Evolutionary conservation across 257 asterid genomes (phyloP).

Genomic region (Plantago elongata): DNA sequence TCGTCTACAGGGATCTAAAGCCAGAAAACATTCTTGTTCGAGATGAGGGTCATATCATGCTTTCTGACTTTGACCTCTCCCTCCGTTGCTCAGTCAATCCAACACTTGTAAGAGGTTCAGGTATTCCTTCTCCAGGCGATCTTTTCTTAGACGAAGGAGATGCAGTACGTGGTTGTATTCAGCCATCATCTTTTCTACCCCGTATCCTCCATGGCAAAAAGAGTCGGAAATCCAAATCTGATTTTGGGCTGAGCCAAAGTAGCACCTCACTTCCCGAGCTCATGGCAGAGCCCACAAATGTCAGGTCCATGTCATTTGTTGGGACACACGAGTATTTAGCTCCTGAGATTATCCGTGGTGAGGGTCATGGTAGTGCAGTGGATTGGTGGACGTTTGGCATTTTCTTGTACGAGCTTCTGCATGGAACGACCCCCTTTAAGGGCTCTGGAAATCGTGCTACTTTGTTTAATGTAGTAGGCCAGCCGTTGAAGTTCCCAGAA

Average conservation of each 20-base stretch:
- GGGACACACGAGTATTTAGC: slow-evolving; percentile 56
- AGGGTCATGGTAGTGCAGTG: slow-evolving; percentile 60
- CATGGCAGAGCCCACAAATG: slow-evolving; percentile 52
- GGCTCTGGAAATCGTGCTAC: slow-evolving; percentile 54
- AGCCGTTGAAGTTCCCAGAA: slow-evolving; percentile 48
- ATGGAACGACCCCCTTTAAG: slow-evolving; percentile 51
- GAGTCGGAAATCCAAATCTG: slow-evolving; percentile 59
- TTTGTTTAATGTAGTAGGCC: slow-evolving; percentile 46
- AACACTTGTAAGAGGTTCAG: slow-evolving; percentile 77
- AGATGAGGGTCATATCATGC: slow-evolving; percentile 91
- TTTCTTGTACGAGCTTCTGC: slow-evolving; percentile 48
- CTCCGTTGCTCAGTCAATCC: slow-evolving; percentile 91
- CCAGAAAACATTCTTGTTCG: slow-evolving; percentile 90
- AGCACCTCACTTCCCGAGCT: slow-evolving; percentile 45
- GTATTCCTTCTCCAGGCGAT: slow-evolving; percentile 37
- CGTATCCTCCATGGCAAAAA: slow-evolving; percentile 52
- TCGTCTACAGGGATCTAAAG: slow-evolving; percentile 82
- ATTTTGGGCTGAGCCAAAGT: slow-evolving; percentile 39
- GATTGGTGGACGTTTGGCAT: slow-evolving; percentile 68
- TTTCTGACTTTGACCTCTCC: slow-evolving; percentile 86
- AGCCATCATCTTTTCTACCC: slow-evolving; percentile 48
- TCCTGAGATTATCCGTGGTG: slow-evolving; percentile 57
- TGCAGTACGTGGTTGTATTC: slow-evolving; percentile 42
- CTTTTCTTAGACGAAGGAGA: slow-evolving; percentile 37
- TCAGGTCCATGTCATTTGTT: slow-evolving; percentile 50